Conservation (phyloP, 441 rosid species). For the Erysimum cheiri region DNA sequence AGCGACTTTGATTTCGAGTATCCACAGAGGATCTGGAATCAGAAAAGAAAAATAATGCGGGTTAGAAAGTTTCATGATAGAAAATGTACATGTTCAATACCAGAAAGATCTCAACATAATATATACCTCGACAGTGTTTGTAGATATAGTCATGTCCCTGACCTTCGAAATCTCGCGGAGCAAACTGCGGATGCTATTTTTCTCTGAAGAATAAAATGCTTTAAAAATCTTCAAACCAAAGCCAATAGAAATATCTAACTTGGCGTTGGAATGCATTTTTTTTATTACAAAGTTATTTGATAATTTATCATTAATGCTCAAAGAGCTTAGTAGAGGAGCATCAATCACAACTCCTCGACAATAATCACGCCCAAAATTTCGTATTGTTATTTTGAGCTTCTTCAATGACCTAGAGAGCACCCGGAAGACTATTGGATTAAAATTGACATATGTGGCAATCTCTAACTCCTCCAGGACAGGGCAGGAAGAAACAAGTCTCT, state of each 20-base stretch:
- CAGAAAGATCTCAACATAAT: not conserved
- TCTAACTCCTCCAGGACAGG: constrained; percentile 5
- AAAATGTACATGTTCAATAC: not conserved
- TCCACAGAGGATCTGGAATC: not conserved
- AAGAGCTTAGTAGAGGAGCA: not conserved
- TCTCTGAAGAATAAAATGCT: not conserved
- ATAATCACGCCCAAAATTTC: no score
- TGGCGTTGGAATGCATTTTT: not conserved
- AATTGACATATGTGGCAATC: not conserved
- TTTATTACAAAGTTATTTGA: not conserved
- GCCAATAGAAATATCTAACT: not conserved
- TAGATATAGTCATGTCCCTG: not conserved
- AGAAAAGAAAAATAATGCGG: not conserved
- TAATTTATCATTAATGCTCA: not conserved
- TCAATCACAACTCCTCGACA: not conserved
- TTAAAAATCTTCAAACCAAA: not conserved
- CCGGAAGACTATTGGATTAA: not conserved
- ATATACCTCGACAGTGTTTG: not conserved
- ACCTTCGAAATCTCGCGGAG: not conserved
- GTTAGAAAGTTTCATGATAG: not conserved
- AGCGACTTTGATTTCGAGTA: not conserved
- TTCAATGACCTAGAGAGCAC: constrained; percentile 14
- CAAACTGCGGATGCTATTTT: not conserved
- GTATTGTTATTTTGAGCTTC: not conserved
- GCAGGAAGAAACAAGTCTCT: constrained; percentile 17